A percentile compares a stretch with the other conserved stretches of the same genome.
These are phyloP conservation scores for Rhamnella rubrinervis DNA, from an alignment of 331 rosid genomes.

Conservation along the genomic window DNA sequence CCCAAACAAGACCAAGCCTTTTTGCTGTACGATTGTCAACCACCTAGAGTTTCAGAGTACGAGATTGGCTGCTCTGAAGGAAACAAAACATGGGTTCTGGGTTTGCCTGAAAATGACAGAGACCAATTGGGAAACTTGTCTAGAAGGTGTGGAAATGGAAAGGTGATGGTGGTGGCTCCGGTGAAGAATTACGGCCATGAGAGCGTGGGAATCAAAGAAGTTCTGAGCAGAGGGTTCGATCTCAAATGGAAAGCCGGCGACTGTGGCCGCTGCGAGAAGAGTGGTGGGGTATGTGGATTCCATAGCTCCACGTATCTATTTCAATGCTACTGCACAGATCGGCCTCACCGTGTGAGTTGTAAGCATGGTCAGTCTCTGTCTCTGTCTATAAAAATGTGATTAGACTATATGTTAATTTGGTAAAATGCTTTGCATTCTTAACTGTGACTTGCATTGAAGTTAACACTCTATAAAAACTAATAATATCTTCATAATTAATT, in stretches of 20 bases:
- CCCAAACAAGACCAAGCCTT: not conserved
- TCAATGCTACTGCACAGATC: constrained; percentile 50
- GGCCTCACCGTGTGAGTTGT: constrained; percentile 45
- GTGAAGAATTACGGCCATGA: not conserved
- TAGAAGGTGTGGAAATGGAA: constrained; percentile 19
- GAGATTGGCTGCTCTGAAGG: constrained; percentile 27
- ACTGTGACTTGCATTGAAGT: too few relatives aligned
- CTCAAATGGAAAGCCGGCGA: constrained; percentile 42
- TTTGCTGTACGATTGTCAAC: constrained; percentile 37
- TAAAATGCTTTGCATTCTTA: not conserved
- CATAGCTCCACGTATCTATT: not conserved
- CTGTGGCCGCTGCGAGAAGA: constrained; percentile 26
- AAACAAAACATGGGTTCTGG: constrained; percentile 34
- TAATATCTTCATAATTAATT: too few relatives aligned
- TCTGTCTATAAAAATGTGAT: not conserved
- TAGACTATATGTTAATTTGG: not conserved
- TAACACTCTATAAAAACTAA: too few relatives aligned
- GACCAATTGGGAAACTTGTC: not conserved
- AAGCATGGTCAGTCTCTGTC: constrained; percentile 31
- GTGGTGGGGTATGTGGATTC: constrained; percentile 62
- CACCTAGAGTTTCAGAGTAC: not conserved
- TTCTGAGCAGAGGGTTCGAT: constrained; percentile 46
- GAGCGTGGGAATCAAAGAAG: constrained; percentile 13
- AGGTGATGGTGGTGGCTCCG: not conserved
- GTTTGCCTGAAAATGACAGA: constrained; percentile 18